Evolutionary conservation across 2,329 filamentous ascomycete species (phyloP), one percentile per base, ranked within the genome.

Genomic region (Pseudocercospora musae): DNA sequence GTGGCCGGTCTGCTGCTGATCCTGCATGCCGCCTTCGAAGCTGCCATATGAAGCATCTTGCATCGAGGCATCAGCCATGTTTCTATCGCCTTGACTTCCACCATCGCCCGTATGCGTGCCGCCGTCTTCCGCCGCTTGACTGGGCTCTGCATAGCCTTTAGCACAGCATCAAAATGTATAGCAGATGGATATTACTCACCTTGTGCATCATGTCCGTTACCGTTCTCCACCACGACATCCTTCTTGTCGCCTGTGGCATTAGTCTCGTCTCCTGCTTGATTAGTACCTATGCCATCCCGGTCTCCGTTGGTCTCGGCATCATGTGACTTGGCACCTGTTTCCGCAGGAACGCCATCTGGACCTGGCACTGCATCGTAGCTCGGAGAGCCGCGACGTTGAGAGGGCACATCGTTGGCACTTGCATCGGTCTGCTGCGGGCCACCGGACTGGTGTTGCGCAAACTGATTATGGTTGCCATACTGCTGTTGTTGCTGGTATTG

Each of bases 261-360:
- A 67, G 72, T 73, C 62, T 66, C 72, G 49, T 64, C 61, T 59
- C 62, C 65, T 66, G 74, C 72, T 62, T 66, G 60, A 46, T 74
- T 71, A 74, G 72, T 69, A 65, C 73, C 68, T 69, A 52, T 66
- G 70, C 67, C 68, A 66, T 71, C 71, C 60, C 72, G 68, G 75
- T 73, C 71, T 68, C 67, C 74, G 73, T 56, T 58, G 49, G 59
- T 57, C 44, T 64, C 62, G 21, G 61, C 56, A 53, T 62, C 59
- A 33, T 65, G 25, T 53, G 60, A 42, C 25, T 58, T 58, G 55
- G 59, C 57, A 53, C 64, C 60, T 48, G 64, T 57, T 20, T 64
- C 59, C 11, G 52, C 54, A 31, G 58, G 23, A 33, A 57, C 57
- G 33, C 62, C 68, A 58, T 68, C 61, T 33, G 63, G 48, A 20